Percentiles rank a stretch among this genome's conserved stretches.
Conservation (phyloP, 2,329 filamentous ascomycete genomes). For the Sclerotinia trifoliorum region DNA sequence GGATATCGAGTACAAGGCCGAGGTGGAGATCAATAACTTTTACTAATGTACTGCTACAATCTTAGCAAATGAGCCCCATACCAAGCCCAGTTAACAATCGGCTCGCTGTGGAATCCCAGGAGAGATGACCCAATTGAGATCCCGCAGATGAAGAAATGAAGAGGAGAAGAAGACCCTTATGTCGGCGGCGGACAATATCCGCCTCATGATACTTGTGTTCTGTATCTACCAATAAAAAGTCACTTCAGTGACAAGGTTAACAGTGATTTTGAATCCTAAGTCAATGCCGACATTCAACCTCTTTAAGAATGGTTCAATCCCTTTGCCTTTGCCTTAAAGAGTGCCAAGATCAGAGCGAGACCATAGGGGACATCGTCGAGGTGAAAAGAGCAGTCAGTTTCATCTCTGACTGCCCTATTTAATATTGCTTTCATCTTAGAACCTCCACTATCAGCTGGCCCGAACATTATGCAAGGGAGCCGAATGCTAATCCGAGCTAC, state of each 20-base stretch:
- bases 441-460: background rate
- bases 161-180: no score
- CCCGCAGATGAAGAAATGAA: slow-evolving; percentile 10
- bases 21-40: slow-evolving; percentile 11
- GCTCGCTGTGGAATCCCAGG: slow-evolving; percentile 13
- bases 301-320: background rate
- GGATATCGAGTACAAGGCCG: background rate
- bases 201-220: slow-evolving; percentile 11
- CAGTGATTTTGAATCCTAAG: background rate
- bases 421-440: background rate
- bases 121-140: slow-evolving; percentile 12
- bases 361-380: no score
- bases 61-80: background rate
- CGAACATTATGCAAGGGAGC: background rate
- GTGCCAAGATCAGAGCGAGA: background rate
- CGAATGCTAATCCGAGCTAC: background rate
- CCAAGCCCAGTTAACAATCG: slow-evolving; percentile 19
- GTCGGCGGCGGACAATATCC: slow-evolving; percentile 14
- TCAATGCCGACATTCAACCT: background rate
- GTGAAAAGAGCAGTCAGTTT: background rate
- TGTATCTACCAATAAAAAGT: slow-evolving; percentile 3
- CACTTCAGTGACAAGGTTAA: background rate
- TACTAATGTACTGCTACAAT: background rate
- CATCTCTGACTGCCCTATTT: background rate
- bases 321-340: background rate